Evolutionary conservation across 106 monocot genomes (phyloP), one percentile per base, ranked within the genome.

Genomic region (Dioscorea dumetorum): DNA sequence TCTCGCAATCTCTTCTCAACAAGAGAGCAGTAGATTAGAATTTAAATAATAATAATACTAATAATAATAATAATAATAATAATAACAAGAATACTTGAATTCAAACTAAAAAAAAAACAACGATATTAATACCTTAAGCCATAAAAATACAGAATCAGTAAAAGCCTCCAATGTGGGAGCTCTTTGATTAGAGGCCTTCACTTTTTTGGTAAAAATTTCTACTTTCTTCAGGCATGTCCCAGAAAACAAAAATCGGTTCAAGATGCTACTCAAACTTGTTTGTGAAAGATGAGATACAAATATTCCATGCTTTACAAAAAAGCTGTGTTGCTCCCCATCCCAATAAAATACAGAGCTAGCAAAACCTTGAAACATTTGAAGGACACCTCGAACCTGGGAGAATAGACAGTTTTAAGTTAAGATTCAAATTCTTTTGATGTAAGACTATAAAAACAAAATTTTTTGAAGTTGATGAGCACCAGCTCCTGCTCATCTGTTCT

Each of bases 301-400:
- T 24, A 87, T 77, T 71, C 86, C 87, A 73, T 53, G 73, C 62
- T 84, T 89, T 11, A 75, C 57, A 62, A 21, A 20, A 79, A 84
- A 97, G 24, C 33, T 24, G 35, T 76, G 58, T 13, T 8, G 49
- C 7, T 56, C 32, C 5, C 49, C 61, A 66, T 92, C 84, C 97
- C 88, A 92, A 24, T 63, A 73, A 75, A 97, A 85, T 31, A 87
- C 66, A 75, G 73, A 70, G 70, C 80, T 85, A 7, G 80, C 76
- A 48, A 89, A 90, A 54, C 97, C 92, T 85, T 92, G 97, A 34
- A 92, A 84, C 88, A 92, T 89, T 49, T 85, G 82, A 50, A 91
- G 56, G 52, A 89, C 63, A 34, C 82, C 81, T 49, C 65, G 66
- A 6, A 97, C 92, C 89, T 97, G 71, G 54, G 54, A 54, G 58